Evolutionary conservation across 257 asterid species (phyloP).

Genomic region (Rauvolfia tetraphylla): DNA sequence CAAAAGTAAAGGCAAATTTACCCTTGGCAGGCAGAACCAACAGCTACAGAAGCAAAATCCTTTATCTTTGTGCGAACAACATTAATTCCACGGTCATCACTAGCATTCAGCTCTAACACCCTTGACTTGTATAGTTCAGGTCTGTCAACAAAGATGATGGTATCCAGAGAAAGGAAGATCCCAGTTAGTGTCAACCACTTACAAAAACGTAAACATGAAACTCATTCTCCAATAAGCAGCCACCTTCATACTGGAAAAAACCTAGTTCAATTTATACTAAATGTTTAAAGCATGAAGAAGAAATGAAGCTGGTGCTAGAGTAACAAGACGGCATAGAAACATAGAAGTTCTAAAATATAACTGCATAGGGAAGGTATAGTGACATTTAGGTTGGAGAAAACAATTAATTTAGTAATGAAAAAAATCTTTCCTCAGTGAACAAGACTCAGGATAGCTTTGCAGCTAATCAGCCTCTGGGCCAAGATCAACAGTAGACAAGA

Average conservation of each 20-base stretch:
- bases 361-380: neutral
- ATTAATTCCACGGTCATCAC: constrained; percentile 98
- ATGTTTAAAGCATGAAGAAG: neutral
- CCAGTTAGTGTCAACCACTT: neutral
- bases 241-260: neutral
- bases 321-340: neutral
- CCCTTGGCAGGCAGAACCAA: constrained; percentile 73
- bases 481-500: neutral
- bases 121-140: constrained; percentile 90
- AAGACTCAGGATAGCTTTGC: neutral
- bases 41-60: constrained; percentile 94
- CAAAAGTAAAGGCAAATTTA: constrained; percentile 20
- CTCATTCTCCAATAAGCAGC: neutral
- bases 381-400: neutral
- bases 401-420: neutral
- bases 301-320: no score
- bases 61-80: constrained; percentile 97
- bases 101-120: constrained; percentile 97
- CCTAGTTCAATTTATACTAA: neutral
- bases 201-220: neutral
- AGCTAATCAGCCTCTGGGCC: neutral
- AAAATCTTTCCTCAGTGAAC: neutral
- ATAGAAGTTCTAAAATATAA: neutral
- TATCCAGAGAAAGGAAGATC: constrained; percentile 1
- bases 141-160: constrained; percentile 28